Evolutionary conservation across 495 filamentous ascomycete species (phyloP).

Genomic region (Aspergillus diversus): DNA sequence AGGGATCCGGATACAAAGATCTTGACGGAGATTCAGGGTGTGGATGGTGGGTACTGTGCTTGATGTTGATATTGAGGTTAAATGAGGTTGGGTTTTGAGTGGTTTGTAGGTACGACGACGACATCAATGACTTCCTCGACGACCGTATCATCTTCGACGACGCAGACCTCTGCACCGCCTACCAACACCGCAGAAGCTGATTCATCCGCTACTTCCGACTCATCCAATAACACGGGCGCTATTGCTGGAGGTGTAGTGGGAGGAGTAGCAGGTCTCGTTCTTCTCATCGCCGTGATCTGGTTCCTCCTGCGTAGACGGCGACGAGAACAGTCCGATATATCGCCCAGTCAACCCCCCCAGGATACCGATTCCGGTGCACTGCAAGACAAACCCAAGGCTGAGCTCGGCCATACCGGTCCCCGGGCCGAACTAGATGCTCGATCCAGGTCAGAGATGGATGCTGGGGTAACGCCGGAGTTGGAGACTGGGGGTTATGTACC

Average conservation of each 20-base stretch:
- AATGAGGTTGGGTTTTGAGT: too few species aligned
- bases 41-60: too few species aligned
- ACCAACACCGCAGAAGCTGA: background rate
- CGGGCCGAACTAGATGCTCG: background rate
- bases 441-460: background rate
- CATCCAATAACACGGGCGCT: background rate
- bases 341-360: background rate
- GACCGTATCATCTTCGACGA: slow-evolving; percentile 45
- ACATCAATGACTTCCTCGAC: background rate
- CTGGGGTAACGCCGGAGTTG: background rate
- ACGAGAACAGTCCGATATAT: background rate
- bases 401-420: background rate
- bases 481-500: background rate
- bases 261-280: background rate
- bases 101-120: too few species aligned
- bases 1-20: background rate
- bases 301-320: background rate
- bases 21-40: too few species aligned
- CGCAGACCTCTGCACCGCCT: background rate
- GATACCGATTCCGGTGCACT: background rate
- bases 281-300: background rate
- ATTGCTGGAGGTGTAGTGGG: background rate
- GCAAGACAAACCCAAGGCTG: background rate
- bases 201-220: background rate
- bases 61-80: too few species aligned